A percentile compares a stretch with the other conserved stretches of the same genome.
Conservation (phyloP, 306 rosid species). For the Canavalia ensiformis region DNA sequence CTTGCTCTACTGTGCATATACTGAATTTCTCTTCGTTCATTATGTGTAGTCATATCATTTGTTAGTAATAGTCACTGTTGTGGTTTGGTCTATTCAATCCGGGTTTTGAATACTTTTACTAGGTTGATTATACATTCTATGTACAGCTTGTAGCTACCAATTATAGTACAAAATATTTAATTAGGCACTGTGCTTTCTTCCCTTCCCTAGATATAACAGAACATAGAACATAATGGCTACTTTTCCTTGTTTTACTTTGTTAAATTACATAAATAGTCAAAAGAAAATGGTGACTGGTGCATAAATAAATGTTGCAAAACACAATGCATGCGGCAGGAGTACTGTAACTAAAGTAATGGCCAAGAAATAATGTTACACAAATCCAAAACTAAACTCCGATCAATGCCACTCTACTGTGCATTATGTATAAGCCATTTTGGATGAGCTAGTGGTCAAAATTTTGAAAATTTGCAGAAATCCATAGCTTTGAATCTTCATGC, state of each 20-base stretch:
- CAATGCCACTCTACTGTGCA: background rate
- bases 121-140: background rate
- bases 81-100: background rate
- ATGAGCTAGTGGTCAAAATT: background rate
- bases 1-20: slow-evolving; percentile 17
- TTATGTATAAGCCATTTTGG: background rate
- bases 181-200: background rate
- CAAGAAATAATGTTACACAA: background rate
- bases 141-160: slow-evolving; percentile 29
- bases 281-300: background rate
- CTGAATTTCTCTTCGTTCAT: slow-evolving; percentile 9
- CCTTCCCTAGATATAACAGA: background rate
- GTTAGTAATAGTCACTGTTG: background rate
- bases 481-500: background rate
- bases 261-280: no score
- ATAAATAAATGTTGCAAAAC: background rate
- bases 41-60: background rate
- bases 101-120: background rate
- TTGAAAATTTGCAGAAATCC: background rate
- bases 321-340: background rate
- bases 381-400: slow-evolving; percentile 15
- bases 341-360: background rate
- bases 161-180: background rate
- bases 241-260: no score
- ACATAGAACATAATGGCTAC: no score